Evolutionary conservation across 176 grass and related monocot genomes (phyloP), one percentile per base, ranked within the genome.

Genomic region (Eragrostis nindensis): DNA sequence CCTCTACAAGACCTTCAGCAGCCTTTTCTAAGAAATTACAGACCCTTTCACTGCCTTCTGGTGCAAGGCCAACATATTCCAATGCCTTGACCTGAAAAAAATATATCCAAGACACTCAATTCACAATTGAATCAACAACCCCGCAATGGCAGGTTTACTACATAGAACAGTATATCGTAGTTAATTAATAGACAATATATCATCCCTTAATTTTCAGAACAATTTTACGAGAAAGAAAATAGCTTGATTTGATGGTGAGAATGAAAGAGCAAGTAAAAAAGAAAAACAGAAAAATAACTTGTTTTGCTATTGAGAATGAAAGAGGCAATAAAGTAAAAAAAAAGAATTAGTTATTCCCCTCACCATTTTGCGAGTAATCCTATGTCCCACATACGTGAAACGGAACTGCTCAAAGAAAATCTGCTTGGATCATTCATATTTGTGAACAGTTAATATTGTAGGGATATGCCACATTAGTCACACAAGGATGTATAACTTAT

Each of bases 1-100:
- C 96, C 63, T 93, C 92, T 55, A 95, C 82, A 80, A 99, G 92
- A 66, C 92, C 88, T 69, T 95, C 92, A 5, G 92, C 92, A 12
- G 90, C 96, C 84, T 99, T 95, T 60, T 93, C 96, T 42, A 99
- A 86, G 73, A 99, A 93, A 52, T 88, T 65, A 2, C 86, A 93
- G 47, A 99, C 96, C 72, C 86, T 99, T 45, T 88, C 63, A 41
- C 92, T 99, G 48, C 96, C 96, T 82, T 87, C 62, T 19, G 96
- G 96, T 39, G 96, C 92, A 66, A 99, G 68, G 11, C 91, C 85
- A 61, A 93, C 19, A 10, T 83, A 95, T 68, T 99, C 96, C 83
- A 99, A 77, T 49, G 87, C 79, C 67, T 95, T 99, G 18, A 99
- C 96, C 96, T 99, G 73, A 77, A 86, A 56, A 25, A 76, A n/a